Evolutionary conservation across 768 basidiomycete species (phyloP).

Genomic region (Pleurotus cornucopiae): DNA sequence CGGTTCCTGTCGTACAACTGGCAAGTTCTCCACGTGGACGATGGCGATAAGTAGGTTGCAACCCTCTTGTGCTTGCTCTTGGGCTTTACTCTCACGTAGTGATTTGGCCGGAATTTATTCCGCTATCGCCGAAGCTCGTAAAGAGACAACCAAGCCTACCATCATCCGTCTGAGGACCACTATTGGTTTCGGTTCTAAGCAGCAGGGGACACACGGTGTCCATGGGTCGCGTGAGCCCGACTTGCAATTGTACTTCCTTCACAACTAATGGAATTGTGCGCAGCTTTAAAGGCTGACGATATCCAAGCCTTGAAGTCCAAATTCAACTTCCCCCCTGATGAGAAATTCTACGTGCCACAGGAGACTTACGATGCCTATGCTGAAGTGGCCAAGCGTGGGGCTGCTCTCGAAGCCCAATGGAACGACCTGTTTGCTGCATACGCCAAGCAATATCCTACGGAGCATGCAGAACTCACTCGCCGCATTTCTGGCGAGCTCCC

Average conservation of each 20-base stretch:
- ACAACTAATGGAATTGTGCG: conserved; percentile 5
- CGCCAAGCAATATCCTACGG: conserved; percentile 72
- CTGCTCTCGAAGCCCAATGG: conserved; percentile 73
- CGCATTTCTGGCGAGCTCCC: conserved; percentile 83
- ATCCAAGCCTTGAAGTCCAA: conserved; percentile 78
- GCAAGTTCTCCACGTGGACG: conserved; percentile 83
- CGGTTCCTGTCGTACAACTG: conserved; percentile 91
- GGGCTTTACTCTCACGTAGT: conserved; percentile 29
- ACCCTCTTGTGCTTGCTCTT: neutral
- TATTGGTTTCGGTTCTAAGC: conserved; percentile 91
- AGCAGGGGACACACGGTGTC: conserved; percentile 90
- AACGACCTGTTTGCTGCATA: conserved; percentile 63
- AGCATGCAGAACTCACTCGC: conserved; percentile 82
- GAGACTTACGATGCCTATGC: conserved; percentile 68
- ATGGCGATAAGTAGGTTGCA: conserved; percentile 63
- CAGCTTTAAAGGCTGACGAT: conserved; percentile 92
- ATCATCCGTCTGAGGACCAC: conserved; percentile 84
- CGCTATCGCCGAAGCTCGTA: conserved; percentile 74
- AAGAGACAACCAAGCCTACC: conserved; percentile 79
- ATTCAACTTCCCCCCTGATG: conserved; percentile 75
- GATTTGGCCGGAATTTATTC: conserved; percentile 75
- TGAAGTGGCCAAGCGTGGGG: conserved; percentile 67
- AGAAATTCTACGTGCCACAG: conserved; percentile 74
- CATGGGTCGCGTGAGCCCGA: conserved; percentile 83
- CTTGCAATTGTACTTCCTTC: neutral